Conservation (phyloP, 768 basidiomycete genomes). For the Tulasnella sp. region DNA sequence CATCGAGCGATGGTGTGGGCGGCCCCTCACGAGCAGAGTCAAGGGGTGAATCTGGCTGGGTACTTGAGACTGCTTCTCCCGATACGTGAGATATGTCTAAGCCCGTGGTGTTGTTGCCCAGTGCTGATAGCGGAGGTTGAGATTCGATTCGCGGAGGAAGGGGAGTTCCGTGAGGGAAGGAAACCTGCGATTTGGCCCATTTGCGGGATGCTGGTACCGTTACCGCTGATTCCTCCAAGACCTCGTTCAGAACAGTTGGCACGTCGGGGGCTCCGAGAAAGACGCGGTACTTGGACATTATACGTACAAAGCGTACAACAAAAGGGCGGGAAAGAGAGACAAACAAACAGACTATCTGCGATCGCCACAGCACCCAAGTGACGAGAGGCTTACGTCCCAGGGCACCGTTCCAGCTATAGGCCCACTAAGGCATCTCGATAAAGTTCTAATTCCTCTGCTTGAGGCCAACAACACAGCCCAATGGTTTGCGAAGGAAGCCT, state of each 20-base stretch:
- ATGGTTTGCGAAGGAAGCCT: slow-evolving; percentile 82
- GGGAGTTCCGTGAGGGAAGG: neutral
- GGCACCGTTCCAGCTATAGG: neutral
- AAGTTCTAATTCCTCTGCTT: slow-evolving; percentile 39
- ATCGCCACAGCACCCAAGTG: too few species aligned
- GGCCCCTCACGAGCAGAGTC: neutral
- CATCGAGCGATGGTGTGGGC: neutral
- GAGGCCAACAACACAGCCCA: slow-evolving; percentile 64
- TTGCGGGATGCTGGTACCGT: neutral
- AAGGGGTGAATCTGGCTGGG: neutral
- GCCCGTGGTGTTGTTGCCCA: neutral
- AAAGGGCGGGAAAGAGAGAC: neutral
- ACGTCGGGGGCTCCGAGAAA: slow-evolving; percentile 5
- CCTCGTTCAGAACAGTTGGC: neutral
- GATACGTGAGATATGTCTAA: neutral
- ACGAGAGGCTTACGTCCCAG: neutral
- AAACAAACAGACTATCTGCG: neutral
- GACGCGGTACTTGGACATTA: slow-evolving; percentile 9
- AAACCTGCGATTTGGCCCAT: neutral
- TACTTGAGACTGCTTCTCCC: neutral
- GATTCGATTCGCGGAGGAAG: neutral
- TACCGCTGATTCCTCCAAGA: neutral
- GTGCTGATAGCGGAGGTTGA: neutral
- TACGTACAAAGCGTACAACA: neutral
- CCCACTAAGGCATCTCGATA: neutral